Evolutionary conservation across 257 asterid genomes (phyloP), one percentile per base, ranked within the genome.

Genomic region (Echium plantagineum): DNA sequence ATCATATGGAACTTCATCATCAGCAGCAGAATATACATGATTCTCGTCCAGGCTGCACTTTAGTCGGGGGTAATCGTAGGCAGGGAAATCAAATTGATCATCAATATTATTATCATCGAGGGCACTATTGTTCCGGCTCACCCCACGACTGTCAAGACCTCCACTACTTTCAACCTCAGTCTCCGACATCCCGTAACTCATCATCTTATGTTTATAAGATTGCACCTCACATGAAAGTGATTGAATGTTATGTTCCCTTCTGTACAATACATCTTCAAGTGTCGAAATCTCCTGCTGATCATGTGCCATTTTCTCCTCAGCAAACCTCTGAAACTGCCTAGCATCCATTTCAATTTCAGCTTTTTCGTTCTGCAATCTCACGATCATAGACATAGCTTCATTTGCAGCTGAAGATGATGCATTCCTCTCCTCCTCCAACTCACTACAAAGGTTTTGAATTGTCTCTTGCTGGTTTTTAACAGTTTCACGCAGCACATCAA

Each of bases 361-460:
- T 51, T 88, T 91, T 61, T 91, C 98, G 49, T 88, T 94, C 67
- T 91, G 95, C 5, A 91, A 78, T 18, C 95, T 95, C n/a, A 83
- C 20, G 56, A 91, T 91, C 70, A 88, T 85, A 5, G 32, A 28
- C 32, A 28, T 28, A 6, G 32, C 32, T 28, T 28, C 32, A 28
- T 28, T 28, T 28, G 32, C 96, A 73, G 98, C 95, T 9, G 96
- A 85, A 5, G 94, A 79, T 9, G 96, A 72, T 1, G 96, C 98
- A 52, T 81, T 89, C 80, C 98, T 85, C 82, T 88, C 98, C 78
- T 88, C 97, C 65, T 91, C 98, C 82, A 91, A 71, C 77, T 91
- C 98, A 18, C 71, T 55, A 35, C 81, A 67, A 55, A 91, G 86
- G 53, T 80, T 89, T 67, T 81, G 84, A 76, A 91, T 83, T 16